phyloP scores from a whole-genome alignment of 2,329 filamentous ascomycete genomes.

The Penicillium oxalicum region DNA sequence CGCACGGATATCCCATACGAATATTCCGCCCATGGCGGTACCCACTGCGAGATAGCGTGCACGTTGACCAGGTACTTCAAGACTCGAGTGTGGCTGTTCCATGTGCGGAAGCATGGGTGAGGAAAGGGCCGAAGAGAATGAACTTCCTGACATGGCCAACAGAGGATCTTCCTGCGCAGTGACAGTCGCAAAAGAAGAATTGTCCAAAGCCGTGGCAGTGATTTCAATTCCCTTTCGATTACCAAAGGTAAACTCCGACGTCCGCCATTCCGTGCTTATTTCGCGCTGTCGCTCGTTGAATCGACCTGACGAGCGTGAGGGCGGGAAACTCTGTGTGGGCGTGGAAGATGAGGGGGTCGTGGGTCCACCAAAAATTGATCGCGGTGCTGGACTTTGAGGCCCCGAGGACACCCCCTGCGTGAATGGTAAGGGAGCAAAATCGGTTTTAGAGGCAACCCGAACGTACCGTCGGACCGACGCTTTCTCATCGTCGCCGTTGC shows the following conservation, averaged over 20 bases:
- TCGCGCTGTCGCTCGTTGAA: constrained; percentile 30
- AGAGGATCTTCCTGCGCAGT: constrained; percentile 74
- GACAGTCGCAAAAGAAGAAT: constrained; percentile 64
- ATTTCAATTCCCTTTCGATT: constrained; percentile 57
- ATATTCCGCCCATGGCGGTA: constrained; percentile 67
- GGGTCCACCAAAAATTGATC: constrained; percentile 50
- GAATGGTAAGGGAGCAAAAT: constrained; percentile 13
- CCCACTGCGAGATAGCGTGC: constrained; percentile 76
- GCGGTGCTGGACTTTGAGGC: constrained; percentile 14
- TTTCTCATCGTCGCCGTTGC: constrained; percentile 54
- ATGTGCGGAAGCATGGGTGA: constrained; percentile 47
- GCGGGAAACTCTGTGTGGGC: constrained; percentile 20
- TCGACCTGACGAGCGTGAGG: constrained; percentile 29
- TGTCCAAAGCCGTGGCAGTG: constrained; percentile 65
- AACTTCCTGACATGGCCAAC: constrained; percentile 52
- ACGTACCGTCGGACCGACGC: constrained; percentile 54
- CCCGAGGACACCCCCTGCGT: constrained; percentile 8
- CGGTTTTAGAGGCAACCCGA: constrained; percentile 44
- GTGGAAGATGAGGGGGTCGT: constrained; percentile 18
- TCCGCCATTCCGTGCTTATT: constrained; percentile 59
- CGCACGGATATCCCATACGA: constrained; percentile 80
- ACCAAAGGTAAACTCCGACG: constrained; percentile 57
- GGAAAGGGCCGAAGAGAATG: constrained; percentile 50
- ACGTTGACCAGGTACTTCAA: constrained; percentile 76
- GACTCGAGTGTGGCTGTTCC: constrained; percentile 35